Conservation (phyloP, 2,329 filamentous ascomycete species). For the Cordyceps pruinosa region DNA sequence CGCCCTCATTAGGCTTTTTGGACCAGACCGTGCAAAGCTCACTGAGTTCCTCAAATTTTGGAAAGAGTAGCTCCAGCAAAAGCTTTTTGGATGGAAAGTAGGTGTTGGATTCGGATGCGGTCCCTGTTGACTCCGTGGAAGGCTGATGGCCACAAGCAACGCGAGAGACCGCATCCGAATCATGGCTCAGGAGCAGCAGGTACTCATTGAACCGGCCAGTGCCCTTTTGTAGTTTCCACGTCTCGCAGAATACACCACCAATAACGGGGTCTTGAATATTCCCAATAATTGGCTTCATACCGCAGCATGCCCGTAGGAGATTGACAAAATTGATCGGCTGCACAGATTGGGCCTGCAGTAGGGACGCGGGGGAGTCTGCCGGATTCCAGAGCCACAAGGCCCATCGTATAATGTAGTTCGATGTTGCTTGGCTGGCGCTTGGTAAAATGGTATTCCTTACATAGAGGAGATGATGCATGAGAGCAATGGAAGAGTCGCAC, state of each 20-base stretch:
- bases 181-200: constrained; percentile 43
- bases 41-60: constrained; percentile 44
- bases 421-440: constrained; percentile 58
- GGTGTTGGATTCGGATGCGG: constrained; percentile 25
- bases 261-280: constrained; percentile 29
- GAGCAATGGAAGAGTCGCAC: constrained; percentile 67
- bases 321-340: constrained; percentile 59
- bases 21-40: constrained; percentile 42
- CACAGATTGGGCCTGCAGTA: constrained; percentile 38
- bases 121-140: constrained; percentile 13
- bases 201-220: constrained; percentile 44
- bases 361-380: constrained; percentile 21
- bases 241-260: constrained; percentile 42
- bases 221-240: constrained; percentile 38
- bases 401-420: constrained; percentile 73
- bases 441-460: constrained; percentile 61
- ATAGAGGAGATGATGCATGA: constrained; percentile 66
- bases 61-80: constrained; percentile 45
- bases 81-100: constrained; percentile 42
- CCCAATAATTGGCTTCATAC: constrained; percentile 32
- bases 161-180: not conserved
- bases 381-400: constrained; percentile 75
- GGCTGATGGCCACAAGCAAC: constrained; percentile 7
- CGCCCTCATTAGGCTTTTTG: constrained; percentile 36
- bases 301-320: constrained; percentile 64